Conservation (phyloP, 78 protist genomes). For the Speleostelium caveatum region DNA sequence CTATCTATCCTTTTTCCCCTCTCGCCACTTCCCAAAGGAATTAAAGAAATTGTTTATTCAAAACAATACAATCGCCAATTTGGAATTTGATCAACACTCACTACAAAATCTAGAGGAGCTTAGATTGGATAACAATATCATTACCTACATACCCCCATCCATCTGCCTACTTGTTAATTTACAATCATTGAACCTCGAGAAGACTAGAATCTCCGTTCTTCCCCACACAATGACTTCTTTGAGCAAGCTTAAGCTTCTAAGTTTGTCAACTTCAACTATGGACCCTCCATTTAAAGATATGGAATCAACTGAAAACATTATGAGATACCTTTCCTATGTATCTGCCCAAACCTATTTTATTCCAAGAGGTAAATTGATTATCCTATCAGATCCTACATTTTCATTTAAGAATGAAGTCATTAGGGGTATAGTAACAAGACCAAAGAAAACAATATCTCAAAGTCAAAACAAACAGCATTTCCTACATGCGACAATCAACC, state of each 20-base stretch:
- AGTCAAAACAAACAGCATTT: not conserved
- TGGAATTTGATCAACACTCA: not conserved
- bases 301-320: slow-evolving; percentile 22
- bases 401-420: slow-evolving; percentile 57
- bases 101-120: slow-evolving; percentile 30
- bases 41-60: slow-evolving; percentile 16
- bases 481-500: not conserved
- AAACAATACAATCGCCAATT: slow-evolving; percentile 15
- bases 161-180: slow-evolving; percentile 21
- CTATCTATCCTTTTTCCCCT: slow-evolving; percentile 27
- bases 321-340: slow-evolving; percentile 19
- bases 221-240: slow-evolving; percentile 51
- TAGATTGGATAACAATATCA: slow-evolving; percentile 40
- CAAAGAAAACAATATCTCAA: not conserved
- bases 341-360: slow-evolving; percentile 7
- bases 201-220: slow-evolving; percentile 16
- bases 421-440: slow-evolving; percentile 8
- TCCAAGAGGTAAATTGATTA: slow-evolving; percentile 58
- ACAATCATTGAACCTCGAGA: not conserved
- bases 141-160: slow-evolving; percentile 56
- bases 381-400: slow-evolving; percentile 39
- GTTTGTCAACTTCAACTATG: not conserved
- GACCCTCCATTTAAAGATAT: slow-evolving; percentile 24
- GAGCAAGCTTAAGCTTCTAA: not conserved
- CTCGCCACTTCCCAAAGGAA: slow-evolving; percentile 7